Evolutionary conservation across 2,329 filamentous ascomycete genomes (phyloP).

Genomic region (Fusarium sp.): DNA sequence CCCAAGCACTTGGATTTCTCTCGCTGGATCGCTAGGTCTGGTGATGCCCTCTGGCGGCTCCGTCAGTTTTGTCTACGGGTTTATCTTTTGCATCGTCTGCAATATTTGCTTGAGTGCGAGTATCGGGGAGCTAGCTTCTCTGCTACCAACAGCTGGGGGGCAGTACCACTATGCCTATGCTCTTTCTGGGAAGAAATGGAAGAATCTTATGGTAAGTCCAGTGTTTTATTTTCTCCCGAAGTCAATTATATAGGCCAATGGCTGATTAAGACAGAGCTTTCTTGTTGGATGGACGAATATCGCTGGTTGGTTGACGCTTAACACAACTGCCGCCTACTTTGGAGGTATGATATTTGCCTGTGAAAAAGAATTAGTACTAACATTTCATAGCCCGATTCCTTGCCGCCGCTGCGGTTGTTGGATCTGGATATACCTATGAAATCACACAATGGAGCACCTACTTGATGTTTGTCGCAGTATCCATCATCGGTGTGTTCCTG

Average conservation of each 20-base stretch:
- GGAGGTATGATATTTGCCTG: slow-evolving; percentile 49
- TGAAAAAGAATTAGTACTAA: not conserved
- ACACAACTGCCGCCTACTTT: slow-evolving; percentile 61
- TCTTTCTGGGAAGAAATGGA: slow-evolving; percentile 57
- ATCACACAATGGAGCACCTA: slow-evolving; percentile 59
- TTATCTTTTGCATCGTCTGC: slow-evolving; percentile 51
- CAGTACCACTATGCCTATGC: slow-evolving; percentile 62
- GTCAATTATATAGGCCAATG: accelerated
- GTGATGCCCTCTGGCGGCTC: slow-evolving; percentile 59
- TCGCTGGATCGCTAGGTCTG: slow-evolving; percentile 60
- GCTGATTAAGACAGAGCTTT: slow-evolving; percentile 54
- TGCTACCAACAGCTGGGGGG: slow-evolving; percentile 42
- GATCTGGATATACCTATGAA: slow-evolving; percentile 55
- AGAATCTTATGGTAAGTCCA: slow-evolving; percentile 51
- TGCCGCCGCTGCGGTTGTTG: slow-evolving; percentile 57
- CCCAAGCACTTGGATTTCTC: slow-evolving; percentile 52
- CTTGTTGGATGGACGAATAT: slow-evolving; percentile 61
- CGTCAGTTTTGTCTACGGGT: slow-evolving; percentile 56
- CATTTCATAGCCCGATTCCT: slow-evolving; percentile 56
- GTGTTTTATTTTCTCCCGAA: too few relatives aligned
- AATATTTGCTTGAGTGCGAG: slow-evolving; percentile 40
- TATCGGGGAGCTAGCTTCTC: slow-evolving; percentile 40
- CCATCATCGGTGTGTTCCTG: slow-evolving; percentile 46
- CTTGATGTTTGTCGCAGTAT: slow-evolving; percentile 56
- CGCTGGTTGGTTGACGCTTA: slow-evolving; percentile 60